Evolutionary conservation across 495 filamentous ascomycete genomes (phyloP), one percentile per base, ranked within the genome.

Genomic region (Neurospora sp.): DNA sequence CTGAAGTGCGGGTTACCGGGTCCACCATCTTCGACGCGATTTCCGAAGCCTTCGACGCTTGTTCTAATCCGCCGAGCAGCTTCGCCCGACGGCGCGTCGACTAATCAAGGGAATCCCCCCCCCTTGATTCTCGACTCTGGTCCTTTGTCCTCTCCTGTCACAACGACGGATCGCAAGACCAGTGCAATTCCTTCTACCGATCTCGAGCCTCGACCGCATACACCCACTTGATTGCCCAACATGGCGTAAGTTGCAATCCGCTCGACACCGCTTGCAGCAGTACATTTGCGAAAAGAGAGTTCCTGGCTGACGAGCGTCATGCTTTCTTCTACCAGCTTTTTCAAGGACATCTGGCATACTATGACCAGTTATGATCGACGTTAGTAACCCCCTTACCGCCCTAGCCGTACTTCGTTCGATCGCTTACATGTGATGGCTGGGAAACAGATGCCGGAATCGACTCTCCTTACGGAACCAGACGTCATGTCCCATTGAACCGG

Each of bases 381-480:
- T 89, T 74, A 79, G 86, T 82, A 31, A 75, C 78, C 73, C 77
- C 76, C 53, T 75, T 37, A 37, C 77, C 16, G 77, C 59, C 78
- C 77, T 37, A n/a, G 16, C 35, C 18, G 31, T 38, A 69, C 31
- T 16, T 40, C 38, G 68, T 40, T 68, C 69, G 68, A 72, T 82
- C 59, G 78, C 74, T 53, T 82, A 87, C 70, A 27, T 39, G 86
- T 78, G 81, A 88, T 79, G 27, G 27, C 18, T 66, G 53, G 11
- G 53, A 66, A 37, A 86, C 89, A 87, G 91, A 96, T 88, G 92
- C 94, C 71, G 88, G 87, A 74, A 91, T 89, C 82, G 92, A 97
- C 82, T 96, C 93, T 70, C 92, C 96, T 39, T 93, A 96, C 82
- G 89, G 93, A 77, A 91, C 90, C 41, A 92, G 92, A 48, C 88